phyloP scores from a whole-genome alignment of 1,284 basidiomycete species.

The Paramarasmius palmivorus region DNA sequence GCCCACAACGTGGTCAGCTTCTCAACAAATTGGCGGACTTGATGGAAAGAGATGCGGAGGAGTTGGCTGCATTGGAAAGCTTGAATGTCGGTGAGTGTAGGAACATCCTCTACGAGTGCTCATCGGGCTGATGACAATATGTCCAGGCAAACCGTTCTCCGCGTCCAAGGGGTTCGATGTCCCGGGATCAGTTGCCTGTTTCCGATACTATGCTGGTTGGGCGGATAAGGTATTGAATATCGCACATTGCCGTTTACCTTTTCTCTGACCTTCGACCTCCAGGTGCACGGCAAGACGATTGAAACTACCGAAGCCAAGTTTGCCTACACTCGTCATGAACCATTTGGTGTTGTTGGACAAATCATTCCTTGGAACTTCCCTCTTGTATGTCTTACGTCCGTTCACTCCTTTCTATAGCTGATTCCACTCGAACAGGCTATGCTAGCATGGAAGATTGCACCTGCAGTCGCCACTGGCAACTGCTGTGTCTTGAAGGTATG shows the following conservation, averaged over 20 bases:
- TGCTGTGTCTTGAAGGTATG: constrained; percentile 69
- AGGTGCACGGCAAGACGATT: neutral
- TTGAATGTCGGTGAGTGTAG: constrained; percentile 55
- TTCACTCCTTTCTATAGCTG: neutral
- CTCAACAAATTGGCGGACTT: constrained; percentile 72
- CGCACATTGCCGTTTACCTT: constrained; percentile 28
- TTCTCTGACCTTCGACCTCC: neutral
- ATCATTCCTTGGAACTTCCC: constrained; percentile 67
- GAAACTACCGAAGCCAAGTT: constrained; percentile 63
- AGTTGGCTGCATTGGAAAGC: constrained; percentile 71
- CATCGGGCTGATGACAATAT: neutral
- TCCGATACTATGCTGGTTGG: constrained; percentile 51
- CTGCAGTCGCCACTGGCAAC: constrained; percentile 84
- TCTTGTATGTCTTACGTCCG: constrained; percentile 28
- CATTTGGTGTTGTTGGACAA: constrained; percentile 83
- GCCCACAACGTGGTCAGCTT: constrained; percentile 59
- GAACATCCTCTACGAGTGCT: neutral
- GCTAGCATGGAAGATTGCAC: constrained; percentile 79
- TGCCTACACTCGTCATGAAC: constrained; percentile 82
- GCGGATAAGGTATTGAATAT: constrained; percentile 71
- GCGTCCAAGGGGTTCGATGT: constrained; percentile 56
- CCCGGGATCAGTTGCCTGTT: constrained; percentile 39
- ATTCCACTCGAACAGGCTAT: constrained; percentile 32
- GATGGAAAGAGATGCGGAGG: constrained; percentile 69
- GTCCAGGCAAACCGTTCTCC: constrained; percentile 50